Evolutionary conservation across 2,329 filamentous ascomycete genomes (phyloP).

Genomic region (Ophiognomonia clavigignenti-juglandacearum): DNA sequence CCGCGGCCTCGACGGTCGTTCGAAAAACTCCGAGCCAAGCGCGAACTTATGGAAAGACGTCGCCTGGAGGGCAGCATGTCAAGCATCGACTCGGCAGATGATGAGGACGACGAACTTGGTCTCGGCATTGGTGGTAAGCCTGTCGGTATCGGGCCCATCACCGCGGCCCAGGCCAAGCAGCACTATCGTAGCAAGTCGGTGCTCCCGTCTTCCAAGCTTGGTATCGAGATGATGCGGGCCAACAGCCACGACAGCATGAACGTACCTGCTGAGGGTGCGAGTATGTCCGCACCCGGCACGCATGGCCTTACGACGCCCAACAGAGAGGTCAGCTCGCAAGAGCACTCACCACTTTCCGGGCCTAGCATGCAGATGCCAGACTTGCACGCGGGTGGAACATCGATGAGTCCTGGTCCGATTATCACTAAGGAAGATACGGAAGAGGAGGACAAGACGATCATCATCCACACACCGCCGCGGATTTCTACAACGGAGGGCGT

Average conservation of each 20-base stretch:
- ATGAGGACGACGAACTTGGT: constrained; percentile 89
- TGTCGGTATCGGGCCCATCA: constrained; percentile 7
- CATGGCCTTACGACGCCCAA: constrained; percentile 45
- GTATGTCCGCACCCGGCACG: constrained; percentile 43
- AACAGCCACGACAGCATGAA: constrained; percentile 84
- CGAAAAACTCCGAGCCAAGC: constrained; percentile 70
- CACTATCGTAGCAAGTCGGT: constrained; percentile 51
- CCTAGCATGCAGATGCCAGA: constrained; percentile 14
- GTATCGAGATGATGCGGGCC: constrained; percentile 96
- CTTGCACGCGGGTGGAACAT: constrained; percentile 2
- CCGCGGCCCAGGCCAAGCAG: constrained; percentile 22
- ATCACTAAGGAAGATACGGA: constrained; percentile 9
- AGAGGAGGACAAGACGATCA: constrained; percentile 18
- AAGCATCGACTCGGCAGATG: constrained; percentile 77
- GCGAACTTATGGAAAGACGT: constrained; percentile 69
- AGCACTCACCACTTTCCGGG: constrained; percentile 15
- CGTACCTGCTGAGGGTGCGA: constrained; percentile 39
- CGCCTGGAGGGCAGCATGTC: constrained; percentile 56
- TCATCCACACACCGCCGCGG: constrained; percentile 26
- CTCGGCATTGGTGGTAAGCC: constrained; percentile 32
- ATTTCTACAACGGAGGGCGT: constrained; percentile 19
- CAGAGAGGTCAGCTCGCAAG: constrained; percentile 32
- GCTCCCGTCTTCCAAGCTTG: constrained; percentile 79
- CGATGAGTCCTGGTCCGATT: constrained; percentile 8
- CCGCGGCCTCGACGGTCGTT: constrained; percentile 56